Evolutionary conservation across 768 basidiomycete species (phyloP).

Genomic region (Phylloporus arenicola): DNA sequence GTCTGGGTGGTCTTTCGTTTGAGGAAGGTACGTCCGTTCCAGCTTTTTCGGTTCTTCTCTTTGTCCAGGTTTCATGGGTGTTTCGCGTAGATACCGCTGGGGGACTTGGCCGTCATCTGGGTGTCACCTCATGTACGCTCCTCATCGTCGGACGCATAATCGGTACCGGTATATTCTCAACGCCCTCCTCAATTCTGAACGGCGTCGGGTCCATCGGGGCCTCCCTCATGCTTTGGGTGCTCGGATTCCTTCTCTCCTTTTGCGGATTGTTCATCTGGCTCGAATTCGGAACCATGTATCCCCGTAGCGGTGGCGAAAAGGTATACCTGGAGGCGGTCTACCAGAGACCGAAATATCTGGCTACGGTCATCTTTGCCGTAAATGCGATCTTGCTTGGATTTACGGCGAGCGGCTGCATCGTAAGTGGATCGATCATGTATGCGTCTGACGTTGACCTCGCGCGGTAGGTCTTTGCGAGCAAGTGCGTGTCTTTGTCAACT

Average conservation of each 20-base stretch:
- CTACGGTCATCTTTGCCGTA: constrained; percentile 44
- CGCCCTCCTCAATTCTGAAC: constrained; percentile 52
- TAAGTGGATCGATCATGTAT: constrained; percentile 21
- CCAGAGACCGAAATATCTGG: constrained; percentile 40
- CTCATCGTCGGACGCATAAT: constrained; percentile 55
- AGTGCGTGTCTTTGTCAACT: constrained; percentile 13
- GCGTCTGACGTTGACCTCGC: neutral
- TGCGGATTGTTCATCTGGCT: constrained; percentile 61
- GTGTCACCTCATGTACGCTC: constrained; percentile 52
- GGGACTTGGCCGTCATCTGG: constrained; percentile 54
- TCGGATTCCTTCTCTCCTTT: constrained; percentile 53
- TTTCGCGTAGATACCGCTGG: constrained; percentile 41
- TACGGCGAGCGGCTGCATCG: constrained; percentile 44
- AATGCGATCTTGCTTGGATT: constrained; percentile 45
- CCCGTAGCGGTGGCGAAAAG: constrained; percentile 58
- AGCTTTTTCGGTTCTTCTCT: neutral
- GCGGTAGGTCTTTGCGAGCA: constrained; percentile 32
- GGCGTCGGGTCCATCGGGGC: constrained; percentile 56
- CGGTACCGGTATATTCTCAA: constrained; percentile 63
- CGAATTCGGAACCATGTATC: constrained; percentile 60
- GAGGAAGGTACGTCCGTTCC: constrained; percentile 39
- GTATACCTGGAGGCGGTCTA: constrained; percentile 58
- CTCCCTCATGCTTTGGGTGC: constrained; percentile 59
- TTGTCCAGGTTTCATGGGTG: neutral
- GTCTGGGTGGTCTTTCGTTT: constrained; percentile 42